Evolutionary conservation across 2,329 filamentous ascomycete species (phyloP).

Genomic region (Claviceps digitariae): DNA sequence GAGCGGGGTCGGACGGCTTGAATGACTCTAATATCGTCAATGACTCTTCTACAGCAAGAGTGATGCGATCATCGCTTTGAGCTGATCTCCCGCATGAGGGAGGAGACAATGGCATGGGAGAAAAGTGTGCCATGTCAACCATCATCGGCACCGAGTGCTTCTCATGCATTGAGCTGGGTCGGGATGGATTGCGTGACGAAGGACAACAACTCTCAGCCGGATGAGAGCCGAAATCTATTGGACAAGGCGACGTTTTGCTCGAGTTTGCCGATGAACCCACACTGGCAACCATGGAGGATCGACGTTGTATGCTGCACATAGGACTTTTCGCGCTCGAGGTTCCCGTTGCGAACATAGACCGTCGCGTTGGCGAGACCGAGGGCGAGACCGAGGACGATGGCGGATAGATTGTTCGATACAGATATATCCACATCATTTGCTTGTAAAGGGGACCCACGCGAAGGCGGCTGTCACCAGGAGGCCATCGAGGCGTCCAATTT

Average conservation of each 20-base stretch:
- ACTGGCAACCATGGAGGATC: slow-evolving; percentile 23
- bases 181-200: slow-evolving; percentile 21
- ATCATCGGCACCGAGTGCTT: slow-evolving; percentile 13
- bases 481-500: slow-evolving; percentile 57
- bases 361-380: slow-evolving; percentile 20
- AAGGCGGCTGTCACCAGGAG: slow-evolving; percentile 41
- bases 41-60: slow-evolving; percentile 41
- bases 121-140: slow-evolving; percentile 10
- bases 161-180: slow-evolving; percentile 28
- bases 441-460: slow-evolving; percentile 46
- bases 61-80: slow-evolving; percentile 38
- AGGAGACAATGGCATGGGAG: slow-evolving; percentile 23
- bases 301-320: slow-evolving; percentile 12
- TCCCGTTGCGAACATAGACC: slow-evolving; percentile 17
- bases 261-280: slow-evolving; percentile 7
- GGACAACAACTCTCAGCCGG: slow-evolving; percentile 18
- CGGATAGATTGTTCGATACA: slow-evolving; percentile 47
- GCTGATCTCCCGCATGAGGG: slow-evolving; percentile 32
- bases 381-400: too few species aligned
- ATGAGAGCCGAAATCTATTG: slow-evolving; percentile 1
- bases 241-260: background rate
- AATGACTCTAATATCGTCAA: slow-evolving; percentile 41
- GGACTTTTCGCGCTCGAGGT: slow-evolving; percentile 11
- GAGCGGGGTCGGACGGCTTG: slow-evolving; percentile 41
- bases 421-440: slow-evolving; percentile 53